Evolutionary conservation across 75 land plant species (phyloP).

Genomic region (Cunninghamia lanceolata): DNA sequence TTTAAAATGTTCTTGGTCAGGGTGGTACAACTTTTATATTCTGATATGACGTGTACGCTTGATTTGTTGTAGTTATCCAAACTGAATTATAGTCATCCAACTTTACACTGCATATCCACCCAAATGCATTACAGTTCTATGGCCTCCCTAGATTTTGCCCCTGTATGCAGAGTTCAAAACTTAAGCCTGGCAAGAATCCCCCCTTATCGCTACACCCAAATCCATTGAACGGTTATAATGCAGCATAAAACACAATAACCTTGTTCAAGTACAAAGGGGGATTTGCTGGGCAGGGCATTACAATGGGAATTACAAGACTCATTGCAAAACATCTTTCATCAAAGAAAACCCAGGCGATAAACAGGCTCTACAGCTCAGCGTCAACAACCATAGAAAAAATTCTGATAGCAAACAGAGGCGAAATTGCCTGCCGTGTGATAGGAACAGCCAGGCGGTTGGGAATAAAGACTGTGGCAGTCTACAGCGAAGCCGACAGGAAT

Average conservation of each 20-base stretch:
- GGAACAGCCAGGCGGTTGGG: constrained; percentile 79
- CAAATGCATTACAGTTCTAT: neutral
- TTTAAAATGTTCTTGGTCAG: too few species aligned
- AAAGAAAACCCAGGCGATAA: neutral
- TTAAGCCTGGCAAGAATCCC: neutral
- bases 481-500: constrained; percentile 80
- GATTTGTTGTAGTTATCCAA: neutral
- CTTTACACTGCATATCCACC: neutral
- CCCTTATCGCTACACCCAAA: neutral
- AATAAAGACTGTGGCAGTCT: constrained; percentile 86
- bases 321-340: neutral
- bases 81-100: neutral
- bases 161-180: neutral
- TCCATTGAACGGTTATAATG: neutral
- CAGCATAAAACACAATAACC: neutral
- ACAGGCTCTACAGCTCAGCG: neutral
- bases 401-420: constrained; percentile 92
- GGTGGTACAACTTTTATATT: neutral
- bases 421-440: constrained; percentile 91
- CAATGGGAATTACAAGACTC: constrained; percentile 10
- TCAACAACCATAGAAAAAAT: constrained; percentile 63
- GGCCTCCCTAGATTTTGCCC: neutral
- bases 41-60: neutral
- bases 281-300: neutral
- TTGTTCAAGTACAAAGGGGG: neutral